Evolutionary conservation across 129 eudicot genomes (phyloP).

Genomic region (Flaveria bidentis): DNA sequence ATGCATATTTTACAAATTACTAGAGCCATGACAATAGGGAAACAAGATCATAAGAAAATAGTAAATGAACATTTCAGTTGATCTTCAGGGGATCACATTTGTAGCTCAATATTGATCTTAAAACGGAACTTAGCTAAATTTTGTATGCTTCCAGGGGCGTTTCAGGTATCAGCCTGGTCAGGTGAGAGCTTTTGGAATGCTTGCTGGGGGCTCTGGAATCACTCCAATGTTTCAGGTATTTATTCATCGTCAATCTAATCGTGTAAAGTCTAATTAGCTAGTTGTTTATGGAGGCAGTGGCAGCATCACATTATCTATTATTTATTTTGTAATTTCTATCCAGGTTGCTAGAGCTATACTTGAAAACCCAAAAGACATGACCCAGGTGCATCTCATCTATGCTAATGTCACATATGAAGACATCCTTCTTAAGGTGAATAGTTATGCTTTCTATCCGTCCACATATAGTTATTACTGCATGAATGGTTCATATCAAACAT

Average conservation of each 20-base stretch:
- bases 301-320: not conserved
- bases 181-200: constrained; percentile 94
- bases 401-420: constrained; percentile 88
- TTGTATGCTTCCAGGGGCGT: constrained; percentile 48
- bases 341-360: constrained; percentile 93
- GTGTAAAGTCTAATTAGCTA: not conserved
- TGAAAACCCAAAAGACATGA: constrained; percentile 78
- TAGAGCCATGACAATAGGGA: not conserved
- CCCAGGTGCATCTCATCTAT: constrained; percentile 83
- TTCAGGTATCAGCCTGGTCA: constrained; percentile 85
- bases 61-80: too few relatives aligned
- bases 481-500: not conserved
- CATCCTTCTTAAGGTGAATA: constrained; percentile 78
- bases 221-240: constrained; percentile 97
- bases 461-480: not conserved
- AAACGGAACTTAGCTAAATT: not conserved
- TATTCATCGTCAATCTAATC: not conserved
- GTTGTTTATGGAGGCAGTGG: constrained; percentile 12
- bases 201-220: constrained; percentile 99
- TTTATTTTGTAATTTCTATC: not conserved
- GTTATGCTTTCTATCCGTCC: not conserved
- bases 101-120: not conserved
- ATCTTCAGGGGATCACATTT: not conserved
- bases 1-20: not conserved
- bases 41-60: not conserved